Percentiles rank a stretch among this genome's conserved stretches.
These are phyloP conservation scores for Cutaneotrichosporon mucoides DNA, from an alignment of 1,284 basidiomycete genomes.

Conservation along the genomic window DNA sequence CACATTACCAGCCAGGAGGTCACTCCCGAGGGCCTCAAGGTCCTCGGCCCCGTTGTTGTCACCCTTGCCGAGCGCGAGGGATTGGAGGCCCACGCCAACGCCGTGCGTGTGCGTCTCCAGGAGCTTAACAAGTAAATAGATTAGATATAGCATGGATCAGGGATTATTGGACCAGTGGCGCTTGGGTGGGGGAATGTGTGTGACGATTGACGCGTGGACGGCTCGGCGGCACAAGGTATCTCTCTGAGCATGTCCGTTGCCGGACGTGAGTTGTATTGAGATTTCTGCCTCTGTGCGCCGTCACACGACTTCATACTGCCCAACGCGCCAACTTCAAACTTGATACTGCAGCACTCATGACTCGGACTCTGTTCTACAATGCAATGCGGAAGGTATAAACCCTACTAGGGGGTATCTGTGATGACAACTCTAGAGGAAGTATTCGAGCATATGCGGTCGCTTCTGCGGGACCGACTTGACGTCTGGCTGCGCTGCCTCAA, in stretches of 20 bases:
- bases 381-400: constrained; percentile 1
- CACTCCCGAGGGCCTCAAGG: constrained; percentile 69
- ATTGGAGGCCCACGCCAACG: constrained; percentile 80
- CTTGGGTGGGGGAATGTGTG: neutral
- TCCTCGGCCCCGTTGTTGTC: constrained; percentile 82
- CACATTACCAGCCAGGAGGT: constrained; percentile 96
- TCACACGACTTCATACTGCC: too few species aligned
- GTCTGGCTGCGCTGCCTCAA: constrained; percentile 57
- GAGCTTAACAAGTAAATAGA: constrained; percentile 11
- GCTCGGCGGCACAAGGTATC: neutral
- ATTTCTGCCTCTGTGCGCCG: too few species aligned
- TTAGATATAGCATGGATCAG: constrained; percentile 4
- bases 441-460: constrained; percentile 58
- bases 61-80: constrained; percentile 93
- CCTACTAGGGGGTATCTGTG: neutral
- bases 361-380: constrained; percentile 2
- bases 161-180: neutral
- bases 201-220: neutral
- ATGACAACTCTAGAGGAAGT: constrained; percentile 35
- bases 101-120: constrained; percentile 46
- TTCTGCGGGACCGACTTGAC: constrained; percentile 83
- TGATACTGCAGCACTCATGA: neutral
- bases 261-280: too few species aligned
- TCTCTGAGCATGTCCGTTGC: neutral
- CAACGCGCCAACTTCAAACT: neutral